Evolutionary conservation across 805 yeast species (phyloP).

Genomic region (Starmerella kuoi): DNA sequence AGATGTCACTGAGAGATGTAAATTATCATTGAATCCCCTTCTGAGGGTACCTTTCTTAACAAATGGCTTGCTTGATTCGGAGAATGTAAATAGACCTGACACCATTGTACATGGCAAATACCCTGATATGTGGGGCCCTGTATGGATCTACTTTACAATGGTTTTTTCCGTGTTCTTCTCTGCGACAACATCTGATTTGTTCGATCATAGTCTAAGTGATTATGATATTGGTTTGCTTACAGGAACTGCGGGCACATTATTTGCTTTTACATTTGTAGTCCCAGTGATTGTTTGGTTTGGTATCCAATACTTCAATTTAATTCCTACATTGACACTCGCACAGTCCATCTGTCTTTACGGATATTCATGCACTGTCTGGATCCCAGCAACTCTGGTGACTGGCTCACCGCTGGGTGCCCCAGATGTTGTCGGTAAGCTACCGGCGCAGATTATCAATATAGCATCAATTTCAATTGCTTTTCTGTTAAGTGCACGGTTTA

Average conservation of each 20-base stretch:
- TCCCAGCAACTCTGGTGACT: slow-evolving; percentile 60
- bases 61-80: slow-evolving; percentile 21
- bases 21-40: slow-evolving; percentile 47
- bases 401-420: slow-evolving; percentile 46
- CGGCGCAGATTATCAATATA: slow-evolving; percentile 47
- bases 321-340: slow-evolving; percentile 34
- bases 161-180: slow-evolving; percentile 64
- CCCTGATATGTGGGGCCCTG: slow-evolving; percentile 74
- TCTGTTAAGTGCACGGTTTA: slow-evolving; percentile 30
- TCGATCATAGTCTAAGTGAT: slow-evolving; percentile 45
- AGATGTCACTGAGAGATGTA: slow-evolving; percentile 45
- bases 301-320: slow-evolving; percentile 45
- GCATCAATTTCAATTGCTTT: slow-evolving; percentile 48
- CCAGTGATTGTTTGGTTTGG: slow-evolving; percentile 47
- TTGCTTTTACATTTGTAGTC: slow-evolving; percentile 58
- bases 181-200: slow-evolving; percentile 52
- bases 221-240: slow-evolving; percentile 52
- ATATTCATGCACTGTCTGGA: slow-evolving; percentile 72
- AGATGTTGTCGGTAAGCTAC: slow-evolving; percentile 33
- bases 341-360: slow-evolving; percentile 68
- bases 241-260: slow-evolving; percentile 56
- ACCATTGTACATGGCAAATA: slow-evolving; percentile 30
- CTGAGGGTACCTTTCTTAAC: slow-evolving; percentile 21
- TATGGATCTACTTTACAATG: slow-evolving; percentile 82
- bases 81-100: slow-evolving; percentile 16